These are phyloP conservation scores for Leptographium lundbergii DNA, from an alignment of 2,329 filamentous ascomycete genomes.

Conservation along the genomic window DNA sequence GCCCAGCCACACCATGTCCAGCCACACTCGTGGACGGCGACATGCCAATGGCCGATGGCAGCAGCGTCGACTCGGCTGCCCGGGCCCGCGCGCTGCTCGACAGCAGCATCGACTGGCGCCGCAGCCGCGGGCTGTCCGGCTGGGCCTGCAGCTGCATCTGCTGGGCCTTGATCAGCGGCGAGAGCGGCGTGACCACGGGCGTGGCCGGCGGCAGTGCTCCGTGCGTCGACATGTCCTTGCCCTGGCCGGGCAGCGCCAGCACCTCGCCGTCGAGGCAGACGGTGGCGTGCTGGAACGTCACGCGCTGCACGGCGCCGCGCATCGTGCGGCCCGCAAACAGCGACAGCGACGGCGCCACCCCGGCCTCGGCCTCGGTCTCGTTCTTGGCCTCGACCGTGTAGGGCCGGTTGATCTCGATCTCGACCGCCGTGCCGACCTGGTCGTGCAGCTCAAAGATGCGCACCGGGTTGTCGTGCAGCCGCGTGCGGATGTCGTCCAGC, in stretches of 20 bases:
- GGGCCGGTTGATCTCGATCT: slow-evolving; percentile 63
- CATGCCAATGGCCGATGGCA: not conserved
- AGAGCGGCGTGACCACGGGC: slow-evolving; percentile 31
- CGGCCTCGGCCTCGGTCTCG: not conserved
- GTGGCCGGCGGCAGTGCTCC: slow-evolving; percentile 39
- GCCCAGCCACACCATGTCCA: not conserved
- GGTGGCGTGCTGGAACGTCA: slow-evolving; percentile 62
- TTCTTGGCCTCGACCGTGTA: slow-evolving; percentile 37
- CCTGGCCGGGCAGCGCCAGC: slow-evolving; percentile 40
- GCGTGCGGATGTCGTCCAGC: slow-evolving; percentile 57
- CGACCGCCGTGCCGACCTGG: slow-evolving; percentile 58
- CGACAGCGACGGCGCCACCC: slow-evolving; percentile 40
- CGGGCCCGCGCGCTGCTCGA: not conserved
- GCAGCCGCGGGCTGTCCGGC: slow-evolving; percentile 21
- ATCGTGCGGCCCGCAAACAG: slow-evolving; percentile 59
- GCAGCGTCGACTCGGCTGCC: not conserved
- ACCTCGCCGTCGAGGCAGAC: slow-evolving; percentile 62
- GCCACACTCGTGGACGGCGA: not conserved
- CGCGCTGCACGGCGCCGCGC: slow-evolving; percentile 58
- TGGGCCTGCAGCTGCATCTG: slow-evolving; percentile 18
- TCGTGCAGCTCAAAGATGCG: slow-evolving; percentile 75
- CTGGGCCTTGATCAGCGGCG: slow-evolving; percentile 45
- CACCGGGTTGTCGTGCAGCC: slow-evolving; percentile 67
- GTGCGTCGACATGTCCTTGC: slow-evolving; percentile 67
- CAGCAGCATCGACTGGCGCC: slow-evolving; percentile 10